Evolutionary conservation across 1,284 basidiomycete species (phyloP).

Genomic region (Cryptococcus depauperatus): DNA sequence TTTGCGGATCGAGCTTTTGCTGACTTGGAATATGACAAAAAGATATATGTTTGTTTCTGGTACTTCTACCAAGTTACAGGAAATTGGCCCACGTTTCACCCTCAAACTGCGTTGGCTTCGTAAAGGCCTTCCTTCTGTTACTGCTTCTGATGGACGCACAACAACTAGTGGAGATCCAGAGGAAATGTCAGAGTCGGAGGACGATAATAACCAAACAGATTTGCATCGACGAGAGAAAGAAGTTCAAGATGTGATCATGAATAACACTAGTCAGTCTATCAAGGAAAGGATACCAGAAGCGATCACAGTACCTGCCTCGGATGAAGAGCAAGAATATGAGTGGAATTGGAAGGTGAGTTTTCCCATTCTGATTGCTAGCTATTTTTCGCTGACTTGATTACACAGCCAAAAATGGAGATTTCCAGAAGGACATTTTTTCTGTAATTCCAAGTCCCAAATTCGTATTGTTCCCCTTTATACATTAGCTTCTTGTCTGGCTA

Average conservation of each 20-base stretch:
- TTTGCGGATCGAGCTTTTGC: neutral
- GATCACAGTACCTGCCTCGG: slow-evolving; percentile 39
- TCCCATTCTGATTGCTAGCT: neutral
- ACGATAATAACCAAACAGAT: slow-evolving; percentile 25
- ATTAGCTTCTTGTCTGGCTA: too few relatives aligned
- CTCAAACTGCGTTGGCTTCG: slow-evolving; percentile 84
- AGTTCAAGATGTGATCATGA: slow-evolving; percentile 40
- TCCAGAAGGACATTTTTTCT: slow-evolving; percentile 47
- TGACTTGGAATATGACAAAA: neutral
- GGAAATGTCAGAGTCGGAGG: slow-evolving; percentile 30
- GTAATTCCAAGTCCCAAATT: slow-evolving; percentile 20
- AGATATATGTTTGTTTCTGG: slow-evolving; percentile 88
- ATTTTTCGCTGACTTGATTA: slow-evolving; percentile 1
- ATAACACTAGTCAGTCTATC: slow-evolving; percentile 26
- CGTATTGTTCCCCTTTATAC: too few relatives aligned
- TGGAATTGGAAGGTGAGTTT: slow-evolving; percentile 47
- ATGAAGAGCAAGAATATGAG: slow-evolving; percentile 46
- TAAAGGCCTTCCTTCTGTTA: slow-evolving; percentile 75
- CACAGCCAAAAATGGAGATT: slow-evolving; percentile 47
- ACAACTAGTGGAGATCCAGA: slow-evolving; percentile 54
- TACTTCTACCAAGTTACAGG: slow-evolving; percentile 88
- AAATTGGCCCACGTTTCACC: slow-evolving; percentile 96
- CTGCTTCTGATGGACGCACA: slow-evolving; percentile 41
- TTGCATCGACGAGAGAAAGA: slow-evolving; percentile 29
- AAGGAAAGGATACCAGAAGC: slow-evolving; percentile 15